Conservation (phyloP, 495 filamentous ascomycete genomes). For the Clavariopsis aquatica region DNA sequence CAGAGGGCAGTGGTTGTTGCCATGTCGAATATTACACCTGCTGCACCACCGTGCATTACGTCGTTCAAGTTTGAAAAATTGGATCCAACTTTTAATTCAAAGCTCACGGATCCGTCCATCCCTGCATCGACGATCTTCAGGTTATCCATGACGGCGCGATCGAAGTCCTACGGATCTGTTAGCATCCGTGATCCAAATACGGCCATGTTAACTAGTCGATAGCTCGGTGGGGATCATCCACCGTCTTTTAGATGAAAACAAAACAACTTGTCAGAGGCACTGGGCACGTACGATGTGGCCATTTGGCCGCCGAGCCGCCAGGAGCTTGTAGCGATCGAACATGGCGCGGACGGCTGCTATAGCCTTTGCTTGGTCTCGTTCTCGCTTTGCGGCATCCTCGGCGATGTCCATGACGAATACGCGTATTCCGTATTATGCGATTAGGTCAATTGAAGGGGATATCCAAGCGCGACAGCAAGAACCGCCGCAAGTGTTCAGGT, state of each 20-base stretch:
- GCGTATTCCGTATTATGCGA: too few relatives aligned
- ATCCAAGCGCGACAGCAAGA: too few relatives aligned
- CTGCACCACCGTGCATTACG: conserved; percentile 44
- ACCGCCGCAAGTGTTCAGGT: too few relatives aligned
- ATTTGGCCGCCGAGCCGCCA: conserved; percentile 20
- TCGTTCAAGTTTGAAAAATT: conserved; percentile 39
- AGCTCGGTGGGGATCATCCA: too few relatives aligned
- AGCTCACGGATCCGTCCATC: conserved; percentile 34
- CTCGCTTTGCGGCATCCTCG: conserved; percentile 9
- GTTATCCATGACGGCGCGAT: conserved; percentile 45
- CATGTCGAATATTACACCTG: conserved; percentile 52
- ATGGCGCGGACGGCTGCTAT: conserved; percentile 46
- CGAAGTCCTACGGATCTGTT: conserved; percentile 37
- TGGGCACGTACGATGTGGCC: conserved; percentile 30
- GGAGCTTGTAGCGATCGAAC: conserved; percentile 44
- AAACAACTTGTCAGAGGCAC: too few relatives aligned
- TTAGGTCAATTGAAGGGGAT: too few relatives aligned
- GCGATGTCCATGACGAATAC: neutral
- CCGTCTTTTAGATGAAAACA: too few relatives aligned
- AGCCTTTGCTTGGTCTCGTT: conserved; percentile 29
- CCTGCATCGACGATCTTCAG: conserved; percentile 45
- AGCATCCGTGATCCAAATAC: neutral
- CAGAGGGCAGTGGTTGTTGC: conserved; percentile 49
- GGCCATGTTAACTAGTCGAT: neutral
- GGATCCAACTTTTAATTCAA: conserved; percentile 27